A percentile compares a stretch with the other conserved stretches of the same genome.
phyloP scores from a whole-genome alignment of 768 basidiomycete genomes.

The Psilocybe cubensis region DNA sequence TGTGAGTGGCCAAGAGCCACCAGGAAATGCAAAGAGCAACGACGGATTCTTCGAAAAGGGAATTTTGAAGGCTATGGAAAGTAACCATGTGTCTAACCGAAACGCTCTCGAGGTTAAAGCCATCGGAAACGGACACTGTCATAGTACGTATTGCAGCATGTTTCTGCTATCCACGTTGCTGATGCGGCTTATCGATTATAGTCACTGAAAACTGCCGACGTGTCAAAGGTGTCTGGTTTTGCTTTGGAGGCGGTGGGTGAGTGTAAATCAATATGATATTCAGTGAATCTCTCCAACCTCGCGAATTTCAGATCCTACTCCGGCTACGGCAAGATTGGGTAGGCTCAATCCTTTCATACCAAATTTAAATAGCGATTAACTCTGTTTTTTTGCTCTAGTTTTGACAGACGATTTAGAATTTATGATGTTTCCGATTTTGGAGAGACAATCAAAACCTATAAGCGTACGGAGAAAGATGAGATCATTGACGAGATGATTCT shows the following conservation, averaged over 20 bases:
- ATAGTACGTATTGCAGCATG: conserved; percentile 54
- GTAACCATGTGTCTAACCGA: conserved; percentile 55
- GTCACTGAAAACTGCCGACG: conserved; percentile 91
- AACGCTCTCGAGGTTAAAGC: conserved; percentile 79
- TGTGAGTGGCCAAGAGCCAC: conserved; percentile 54
- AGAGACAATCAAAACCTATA: conserved; percentile 89
- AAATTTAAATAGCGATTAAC: not conserved
- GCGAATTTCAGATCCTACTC: conserved; percentile 65
- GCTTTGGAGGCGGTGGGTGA: conserved; percentile 87
- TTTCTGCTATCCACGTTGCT: not conserved
- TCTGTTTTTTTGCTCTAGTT: conserved; percentile 45
- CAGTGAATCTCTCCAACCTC: not conserved
- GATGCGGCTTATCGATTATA: conserved; percentile 24
- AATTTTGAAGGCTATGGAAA: conserved; percentile 72
- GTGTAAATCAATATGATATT: conserved; percentile 22
- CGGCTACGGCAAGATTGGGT: conserved; percentile 81
- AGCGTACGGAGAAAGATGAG: conserved; percentile 74
- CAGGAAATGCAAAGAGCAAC: conserved; percentile 69
- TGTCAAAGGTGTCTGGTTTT: conserved; percentile 86
- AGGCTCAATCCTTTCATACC: conserved; percentile 21
- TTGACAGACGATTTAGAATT: conserved; percentile 89
- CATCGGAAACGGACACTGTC: conserved; percentile 89
- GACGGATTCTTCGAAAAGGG: conserved; percentile 88
- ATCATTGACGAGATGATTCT: conserved; percentile 68
- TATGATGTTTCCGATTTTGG: conserved; percentile 90